Evolutionary conservation across 139 green algal genomes (phyloP), one percentile per base, ranked within the genome.

Genomic region (Chlorella sp.): DNA sequence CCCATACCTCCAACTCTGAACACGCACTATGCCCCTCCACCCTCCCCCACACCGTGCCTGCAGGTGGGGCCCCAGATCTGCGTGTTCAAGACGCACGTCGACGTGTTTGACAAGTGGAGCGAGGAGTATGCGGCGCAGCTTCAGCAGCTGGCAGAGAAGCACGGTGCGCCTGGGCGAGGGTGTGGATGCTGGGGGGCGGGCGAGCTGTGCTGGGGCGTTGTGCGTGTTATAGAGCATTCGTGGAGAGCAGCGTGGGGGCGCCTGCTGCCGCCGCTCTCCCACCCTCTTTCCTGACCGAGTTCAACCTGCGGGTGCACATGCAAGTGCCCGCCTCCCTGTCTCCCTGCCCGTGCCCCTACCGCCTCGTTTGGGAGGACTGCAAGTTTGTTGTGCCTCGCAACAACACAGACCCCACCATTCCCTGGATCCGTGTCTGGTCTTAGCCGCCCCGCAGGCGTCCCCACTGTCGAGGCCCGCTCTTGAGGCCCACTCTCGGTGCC

Each of bases 51-150:
- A 53, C 48, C 89, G 64, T 53, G 11, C 2, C 34, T 81, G 40
- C 89, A 96, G 95, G 94, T 98, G 21, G 98, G 98, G 12, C 97
- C 97, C 11, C 94, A 99, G 92, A 99, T 99, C 90, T 98, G 96
- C 88, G 95, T 99, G 66, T 95, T 99, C 87, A 99, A 99, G 92
- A 99, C 98, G 11, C 98, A 99, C 92, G 97, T 99, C 9, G 98
- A 99, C 93, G 96, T 98, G 53, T 97, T 99, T 76, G 94, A 97
- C 85, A 94, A 91, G 68, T 97, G 94, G 91, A 92, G 90, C 48
- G 83, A 92, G 1, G 87, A 90, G 21, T 82, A 95, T 32, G 94
- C 87, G 0, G 53, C 69, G 22, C 81, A 94, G 91, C 92, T 97
- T 68, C 87, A 85, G 36, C 91, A 89, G 53, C 88, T 99, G 18